Evolutionary conservation across 2,329 filamentous ascomycete genomes (phyloP).

Genomic region (Dothideomycetes sp.): DNA sequence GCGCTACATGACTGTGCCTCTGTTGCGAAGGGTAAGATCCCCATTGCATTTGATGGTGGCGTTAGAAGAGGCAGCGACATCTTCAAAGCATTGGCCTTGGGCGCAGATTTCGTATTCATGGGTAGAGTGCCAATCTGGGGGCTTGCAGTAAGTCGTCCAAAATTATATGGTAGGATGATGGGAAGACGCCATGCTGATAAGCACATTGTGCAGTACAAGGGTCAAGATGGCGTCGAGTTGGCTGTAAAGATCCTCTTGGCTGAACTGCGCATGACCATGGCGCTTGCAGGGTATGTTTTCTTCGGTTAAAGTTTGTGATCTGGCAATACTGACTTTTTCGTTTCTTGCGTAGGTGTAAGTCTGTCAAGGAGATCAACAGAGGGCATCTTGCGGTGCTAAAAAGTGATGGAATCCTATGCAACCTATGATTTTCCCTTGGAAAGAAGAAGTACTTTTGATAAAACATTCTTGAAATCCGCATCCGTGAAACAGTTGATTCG

Average conservation of each 20-base stretch:
- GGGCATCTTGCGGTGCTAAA: conserved; percentile 13
- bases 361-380: conserved; percentile 14
- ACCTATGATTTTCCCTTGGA: too few relatives aligned
- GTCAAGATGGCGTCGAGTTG: conserved; percentile 29
- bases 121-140: conserved; percentile 44
- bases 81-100: conserved; percentile 48
- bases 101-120: conserved; percentile 42
- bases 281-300: conserved; percentile 7
- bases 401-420: conserved; percentile 9
- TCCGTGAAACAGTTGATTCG: too few relatives aligned
- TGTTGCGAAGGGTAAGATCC: conserved; percentile 39
- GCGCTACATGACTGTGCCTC: conserved; percentile 33
- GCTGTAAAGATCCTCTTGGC: conserved; percentile 14
- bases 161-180: conserved; percentile 7
- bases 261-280: conserved; percentile 14
- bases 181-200: too few relatives aligned
- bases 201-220: conserved; percentile 26
- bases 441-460: too few relatives aligned
- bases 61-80: conserved; percentile 48
- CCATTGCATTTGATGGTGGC: conserved; percentile 53
- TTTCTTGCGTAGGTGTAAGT: conserved; percentile 2
- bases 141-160: conserved; percentile 29
- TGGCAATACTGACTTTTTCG: background rate
- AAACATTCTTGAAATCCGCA: too few relatives aligned
- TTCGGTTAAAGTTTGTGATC: background rate